Evolutionary conservation across 2,329 filamentous ascomycete species (phyloP), one percentile per base, ranked within the genome.

Genomic region (Epichloe elymi): DNA sequence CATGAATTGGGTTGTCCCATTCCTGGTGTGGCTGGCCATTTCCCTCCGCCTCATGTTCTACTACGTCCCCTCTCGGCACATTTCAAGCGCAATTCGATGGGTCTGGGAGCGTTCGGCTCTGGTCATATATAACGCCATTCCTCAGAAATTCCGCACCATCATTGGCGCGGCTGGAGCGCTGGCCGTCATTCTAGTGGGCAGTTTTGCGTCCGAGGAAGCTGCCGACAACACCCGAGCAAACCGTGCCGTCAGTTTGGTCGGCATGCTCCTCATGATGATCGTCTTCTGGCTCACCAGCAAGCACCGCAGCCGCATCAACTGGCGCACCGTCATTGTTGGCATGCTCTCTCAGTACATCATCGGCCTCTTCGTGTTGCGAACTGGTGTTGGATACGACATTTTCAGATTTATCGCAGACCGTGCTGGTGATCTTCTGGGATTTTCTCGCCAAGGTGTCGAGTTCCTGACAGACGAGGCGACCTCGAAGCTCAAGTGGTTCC

Each of bases 261-360:
- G 90, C 23, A 72, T 95, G 17, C 58, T 76, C 4, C 77, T 95
- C 51, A 83, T 91, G 65, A 71, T 95, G 57, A 70, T 68, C 52
- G 52, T 66, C 1, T 80, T 95, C 57, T 93, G 78, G 67, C 61
- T 63, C 14, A 93, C 87, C 1, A 95, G 88, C 40, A 77, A 72
- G 52, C 75, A 89, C 65, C 79, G 85, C 58, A 80, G 63, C 52
- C 65, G 61, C 37, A 73, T 85, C 58, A 76, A 80, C 57, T 89
- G 83, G 84, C 83, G 86, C 61, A 86, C 86, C 1, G 85, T 96
- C 58, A 87, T 95, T 54, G 86, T 86, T 38, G 90, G 90, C 54
- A 93, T 95, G 84, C 73, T 95, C 41, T 74, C 83, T 11, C 90
- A 96, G 67, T 96, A 90, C 69, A 74, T 96, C 62, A 78, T 95